Conservation (phyloP, 1,284 basidiomycete species). For the Thelephora terrestris region DNA sequence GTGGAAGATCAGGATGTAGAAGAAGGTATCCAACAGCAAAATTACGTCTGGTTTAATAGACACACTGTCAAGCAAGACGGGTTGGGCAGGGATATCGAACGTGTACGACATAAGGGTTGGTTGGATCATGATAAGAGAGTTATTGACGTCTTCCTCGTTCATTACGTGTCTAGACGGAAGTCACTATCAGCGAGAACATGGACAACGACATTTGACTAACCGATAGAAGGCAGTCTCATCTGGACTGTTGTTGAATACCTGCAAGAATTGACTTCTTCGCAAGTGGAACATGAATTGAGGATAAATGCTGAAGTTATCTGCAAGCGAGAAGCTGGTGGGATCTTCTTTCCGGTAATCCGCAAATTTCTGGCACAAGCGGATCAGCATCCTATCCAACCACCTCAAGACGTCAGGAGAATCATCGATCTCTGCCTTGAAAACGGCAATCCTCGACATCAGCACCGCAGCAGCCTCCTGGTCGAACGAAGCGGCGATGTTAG, state of each 20-base stretch:
- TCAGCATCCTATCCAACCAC: conserved; percentile 98
- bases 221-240: conserved; percentile 99
- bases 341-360: conserved; percentile 99
- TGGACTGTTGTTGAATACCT: conserved; percentile 99
- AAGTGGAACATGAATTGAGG: conserved; percentile 99
- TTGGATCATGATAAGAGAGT: conserved; percentile 99
- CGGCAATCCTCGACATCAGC: conserved; percentile 97
- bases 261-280: conserved; percentile 94
- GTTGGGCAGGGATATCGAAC: conserved; percentile 84
- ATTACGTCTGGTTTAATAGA: conserved; percentile 97
- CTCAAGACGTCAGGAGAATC: conserved; percentile 95
- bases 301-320: conserved; percentile 98
- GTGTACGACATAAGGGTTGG: conserved; percentile 99
- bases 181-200: conserved; percentile 6
- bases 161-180: conserved; percentile 67
- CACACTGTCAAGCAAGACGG: conserved; percentile 93
- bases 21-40: conserved; percentile 98
- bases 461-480: conserved; percentile 99
- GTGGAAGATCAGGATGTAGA: conserved; percentile 99
- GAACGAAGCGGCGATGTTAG: conserved; percentile 88
- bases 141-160: conserved; percentile 98
- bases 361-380: conserved; percentile 98
- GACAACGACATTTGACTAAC: conserved; percentile 27
- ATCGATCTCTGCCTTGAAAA: conserved; percentile 99
- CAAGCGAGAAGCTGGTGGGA: conserved; percentile 85